These are phyloP conservation scores for Colletotrichum theobromicola DNA, from an alignment of 2,329 filamentous ascomycete genomes.

Conservation along the genomic window DNA sequence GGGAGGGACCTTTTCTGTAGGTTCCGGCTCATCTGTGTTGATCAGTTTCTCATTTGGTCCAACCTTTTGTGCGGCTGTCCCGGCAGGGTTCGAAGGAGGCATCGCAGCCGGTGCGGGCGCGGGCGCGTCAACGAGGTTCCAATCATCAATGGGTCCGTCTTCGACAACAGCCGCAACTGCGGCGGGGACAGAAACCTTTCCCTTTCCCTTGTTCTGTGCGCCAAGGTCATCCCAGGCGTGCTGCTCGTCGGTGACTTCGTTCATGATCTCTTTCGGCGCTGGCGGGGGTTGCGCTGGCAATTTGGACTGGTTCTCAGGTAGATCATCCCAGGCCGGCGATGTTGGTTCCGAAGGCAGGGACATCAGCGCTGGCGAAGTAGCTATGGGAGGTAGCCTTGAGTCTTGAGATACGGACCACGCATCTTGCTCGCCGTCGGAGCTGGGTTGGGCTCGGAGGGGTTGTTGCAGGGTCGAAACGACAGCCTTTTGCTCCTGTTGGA, in stretches of 20 bases:
- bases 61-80: neutral
- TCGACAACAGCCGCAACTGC: slow-evolving; percentile 25
- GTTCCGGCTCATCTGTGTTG: neutral
- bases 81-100: neutral
- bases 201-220: slow-evolving; percentile 46
- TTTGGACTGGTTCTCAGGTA: slow-evolving; percentile 28
- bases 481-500: neutral
- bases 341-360: slow-evolving; percentile 41
- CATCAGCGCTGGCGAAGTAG: slow-evolving; percentile 26
- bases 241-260: slow-evolving; percentile 44
- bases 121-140: slow-evolving; percentile 45
- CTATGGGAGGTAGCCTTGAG: slow-evolving; percentile 4
- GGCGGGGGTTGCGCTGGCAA: slow-evolving; percentile 25
- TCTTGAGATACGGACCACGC: slow-evolving; percentile 34
- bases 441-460: neutral
- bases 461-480: neutral
- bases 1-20: slow-evolving; percentile 26
- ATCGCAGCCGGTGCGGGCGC: neutral
- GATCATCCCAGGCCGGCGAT: slow-evolving; percentile 43
- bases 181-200: slow-evolving; percentile 30
- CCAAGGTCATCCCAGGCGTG: slow-evolving; percentile 57
- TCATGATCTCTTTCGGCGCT: slow-evolving; percentile 27
- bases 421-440: slow-evolving; percentile 25
- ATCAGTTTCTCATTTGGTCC: neutral
- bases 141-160: slow-evolving; percentile 43